These are phyloP conservation scores for Lasiodiplodia sp. DNA, from an alignment of 2,329 filamentous ascomycete species.

Conservation along the genomic window DNA sequence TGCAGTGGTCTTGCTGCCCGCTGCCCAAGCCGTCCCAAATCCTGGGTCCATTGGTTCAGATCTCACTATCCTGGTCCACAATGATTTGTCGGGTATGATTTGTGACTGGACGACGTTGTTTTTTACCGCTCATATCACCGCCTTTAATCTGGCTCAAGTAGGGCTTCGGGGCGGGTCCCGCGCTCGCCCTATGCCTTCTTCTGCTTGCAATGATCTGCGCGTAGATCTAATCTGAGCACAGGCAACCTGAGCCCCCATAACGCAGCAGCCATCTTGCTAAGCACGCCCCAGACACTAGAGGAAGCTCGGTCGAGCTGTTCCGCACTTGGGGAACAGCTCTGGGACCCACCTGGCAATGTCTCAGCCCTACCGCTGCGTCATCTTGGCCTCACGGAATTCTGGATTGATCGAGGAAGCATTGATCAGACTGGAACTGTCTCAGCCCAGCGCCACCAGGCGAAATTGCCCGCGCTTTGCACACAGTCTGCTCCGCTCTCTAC, in stretches of 20 bases:
- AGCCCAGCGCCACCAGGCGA: slow-evolving; percentile 21
- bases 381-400: slow-evolving; percentile 30
- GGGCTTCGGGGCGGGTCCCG: not conserved
- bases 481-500: slow-evolving; percentile 37
- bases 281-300: slow-evolving; percentile 27
- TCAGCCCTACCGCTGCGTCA: slow-evolving; percentile 25
- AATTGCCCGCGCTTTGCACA: slow-evolving; percentile 35
- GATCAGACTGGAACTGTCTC: slow-evolving; percentile 20
- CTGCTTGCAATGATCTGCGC: slow-evolving; percentile 17
- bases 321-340: slow-evolving; percentile 31
- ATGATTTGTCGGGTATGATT: slow-evolving; percentile 34
- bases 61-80: slow-evolving; percentile 35
- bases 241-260: slow-evolving; percentile 28
- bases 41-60: slow-evolving; percentile 40
- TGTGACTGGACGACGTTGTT: not conserved
- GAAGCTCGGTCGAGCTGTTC: slow-evolving; percentile 30
- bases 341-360: slow-evolving; percentile 24
- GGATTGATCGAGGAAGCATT: slow-evolving; percentile 28
- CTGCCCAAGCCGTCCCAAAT: slow-evolving; percentile 33
- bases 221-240: slow-evolving; percentile 29
- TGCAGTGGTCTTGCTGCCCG: slow-evolving; percentile 9
- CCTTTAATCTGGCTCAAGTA: not conserved
- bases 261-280: slow-evolving; percentile 31
- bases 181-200: not conserved
- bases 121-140: not conserved